A percentile compares a stretch with the other conserved stretches of the same genome.
phyloP scores from a whole-genome alignment of 345 rosid species.

The Nasturtium officinale region DNA sequence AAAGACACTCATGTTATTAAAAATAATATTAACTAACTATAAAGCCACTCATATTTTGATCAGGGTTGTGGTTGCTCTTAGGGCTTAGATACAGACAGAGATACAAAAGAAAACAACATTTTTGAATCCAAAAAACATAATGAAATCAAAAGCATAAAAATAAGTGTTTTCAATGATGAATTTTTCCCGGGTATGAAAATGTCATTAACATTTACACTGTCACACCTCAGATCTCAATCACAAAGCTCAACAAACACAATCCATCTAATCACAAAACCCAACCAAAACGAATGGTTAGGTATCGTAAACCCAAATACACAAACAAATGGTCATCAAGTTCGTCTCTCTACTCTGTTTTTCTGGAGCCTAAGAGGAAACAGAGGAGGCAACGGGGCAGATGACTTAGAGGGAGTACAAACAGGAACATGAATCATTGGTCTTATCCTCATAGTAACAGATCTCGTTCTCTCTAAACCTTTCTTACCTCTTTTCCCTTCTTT shows the following conservation, averaged over 20 bases:
- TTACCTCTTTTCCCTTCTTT: conserved; percentile 70
- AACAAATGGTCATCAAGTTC: conserved; percentile 17
- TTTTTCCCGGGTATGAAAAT: conserved; percentile 18
- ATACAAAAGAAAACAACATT: not conserved
- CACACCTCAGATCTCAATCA: conserved; percentile 39
- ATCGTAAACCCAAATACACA: conserved; percentile 6
- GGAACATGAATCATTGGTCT: conserved; percentile 90
- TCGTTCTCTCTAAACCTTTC: conserved; percentile 79
- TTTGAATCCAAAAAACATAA: not conserved
- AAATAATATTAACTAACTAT: too few relatives aligned
- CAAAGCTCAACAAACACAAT: conserved; percentile 6
- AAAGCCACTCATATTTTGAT: too few relatives aligned
- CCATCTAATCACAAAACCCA: conserved; percentile 37
- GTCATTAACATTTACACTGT: conserved; percentile 37
- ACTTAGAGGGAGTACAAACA: conserved; percentile 66
- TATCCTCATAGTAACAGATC: conserved; percentile 74
- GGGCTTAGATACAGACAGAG: conserved; percentile 22
- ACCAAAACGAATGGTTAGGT: conserved; percentile 1
- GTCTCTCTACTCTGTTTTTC: conserved; percentile 64
- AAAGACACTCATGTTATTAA: too few relatives aligned
- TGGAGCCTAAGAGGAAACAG: conserved; percentile 57
- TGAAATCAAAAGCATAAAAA: conserved; percentile 22
- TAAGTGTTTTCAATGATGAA: conserved; percentile 13
- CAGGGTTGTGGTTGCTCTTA: too few relatives aligned
- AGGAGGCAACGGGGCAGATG: conserved; percentile 56